Conservation (phyloP, 1,284 basidiomycete genomes). For the Trichosporon inkin region DNA sequence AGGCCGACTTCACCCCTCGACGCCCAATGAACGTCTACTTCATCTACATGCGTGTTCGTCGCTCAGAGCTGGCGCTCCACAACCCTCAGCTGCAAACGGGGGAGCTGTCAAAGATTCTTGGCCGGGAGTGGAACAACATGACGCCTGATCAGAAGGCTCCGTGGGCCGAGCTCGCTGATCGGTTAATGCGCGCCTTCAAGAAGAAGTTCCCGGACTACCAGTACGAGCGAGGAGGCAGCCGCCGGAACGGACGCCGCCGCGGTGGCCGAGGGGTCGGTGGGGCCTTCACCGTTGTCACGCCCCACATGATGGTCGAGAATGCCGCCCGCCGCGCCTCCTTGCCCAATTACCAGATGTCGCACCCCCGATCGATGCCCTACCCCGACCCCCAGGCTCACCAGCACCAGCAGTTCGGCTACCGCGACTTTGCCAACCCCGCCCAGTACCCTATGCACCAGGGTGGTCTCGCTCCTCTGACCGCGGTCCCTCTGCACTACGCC, state of each 20-base stretch:
- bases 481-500: conserved; percentile 1
- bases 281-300: conserved; percentile 9
- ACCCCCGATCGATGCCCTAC: conserved; percentile 6
- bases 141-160: conserved; percentile 18
- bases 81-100: conserved; percentile 22
- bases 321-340: conserved; percentile 11
- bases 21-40: conserved; percentile 28
- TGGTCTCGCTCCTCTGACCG: not conserved
- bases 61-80: conserved; percentile 21
- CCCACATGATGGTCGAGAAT: conserved; percentile 12
- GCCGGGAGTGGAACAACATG: conserved; percentile 23
- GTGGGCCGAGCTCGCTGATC: conserved; percentile 22
- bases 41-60: conserved; percentile 24
- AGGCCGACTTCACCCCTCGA: conserved; percentile 19
- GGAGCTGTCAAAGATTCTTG: conserved; percentile 23
- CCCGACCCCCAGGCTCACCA: conserved; percentile 2
- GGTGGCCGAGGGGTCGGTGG: conserved; percentile 3
- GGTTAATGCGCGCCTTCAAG: conserved; percentile 24
- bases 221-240: conserved; percentile 23
- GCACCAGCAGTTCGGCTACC: conserved; percentile 9
- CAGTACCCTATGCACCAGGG: conserved; percentile 4
- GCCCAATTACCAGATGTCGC: conserved; percentile 1
- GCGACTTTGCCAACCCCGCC: not conserved
- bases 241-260: conserved; percentile 13
- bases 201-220: conserved; percentile 27